Evolutionary conservation across 805 yeast genomes (phyloP).

Genomic region (Scheffersomyces amazonensis): DNA sequence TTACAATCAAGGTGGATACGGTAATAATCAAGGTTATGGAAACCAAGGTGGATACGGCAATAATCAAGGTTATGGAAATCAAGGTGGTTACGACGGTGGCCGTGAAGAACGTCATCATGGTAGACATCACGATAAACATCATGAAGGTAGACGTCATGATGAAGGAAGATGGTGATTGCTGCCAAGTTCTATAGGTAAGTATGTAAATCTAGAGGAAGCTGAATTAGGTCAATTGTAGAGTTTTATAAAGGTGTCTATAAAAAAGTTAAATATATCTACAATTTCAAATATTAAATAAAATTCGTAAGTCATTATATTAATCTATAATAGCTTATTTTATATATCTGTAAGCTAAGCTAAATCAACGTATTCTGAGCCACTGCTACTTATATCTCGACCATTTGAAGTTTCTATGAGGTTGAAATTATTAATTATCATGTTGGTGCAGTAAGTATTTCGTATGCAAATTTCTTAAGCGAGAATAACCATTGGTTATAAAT

Average conservation of each 20-base stretch:
- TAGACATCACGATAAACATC: conserved; percentile 9
- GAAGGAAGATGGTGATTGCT: too few relatives aligned
- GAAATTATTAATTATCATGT: background rate
- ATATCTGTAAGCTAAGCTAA: too few relatives aligned
- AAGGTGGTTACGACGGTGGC: conserved; percentile 4
- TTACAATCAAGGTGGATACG: too few relatives aligned
- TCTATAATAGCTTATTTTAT: too few relatives aligned
- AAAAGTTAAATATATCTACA: too few relatives aligned
- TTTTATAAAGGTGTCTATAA: too few relatives aligned
- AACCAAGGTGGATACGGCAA: too few relatives aligned
- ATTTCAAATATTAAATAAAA: too few relatives aligned
- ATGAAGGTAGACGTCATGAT: conserved; percentile 7
- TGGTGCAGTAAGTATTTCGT: conserved; percentile 6
- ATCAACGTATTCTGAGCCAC: background rate
- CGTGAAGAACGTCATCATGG: conserved; percentile 6
- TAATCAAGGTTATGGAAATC: conserved; percentile 6
- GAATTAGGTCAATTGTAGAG: too few relatives aligned
- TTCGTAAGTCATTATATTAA: too few relatives aligned
- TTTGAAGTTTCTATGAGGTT: background rate
- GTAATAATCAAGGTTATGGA: conserved; percentile 6
- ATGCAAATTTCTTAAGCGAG: conserved; percentile 21
- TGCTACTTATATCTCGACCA: background rate
- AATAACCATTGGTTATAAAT: conserved; percentile 17
- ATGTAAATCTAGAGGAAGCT: too few relatives aligned
- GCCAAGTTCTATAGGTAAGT: too few relatives aligned